Evolutionary conservation across 31 red algal species (phyloP).

Genomic region (Odonthalia washingtoniensis): DNA sequence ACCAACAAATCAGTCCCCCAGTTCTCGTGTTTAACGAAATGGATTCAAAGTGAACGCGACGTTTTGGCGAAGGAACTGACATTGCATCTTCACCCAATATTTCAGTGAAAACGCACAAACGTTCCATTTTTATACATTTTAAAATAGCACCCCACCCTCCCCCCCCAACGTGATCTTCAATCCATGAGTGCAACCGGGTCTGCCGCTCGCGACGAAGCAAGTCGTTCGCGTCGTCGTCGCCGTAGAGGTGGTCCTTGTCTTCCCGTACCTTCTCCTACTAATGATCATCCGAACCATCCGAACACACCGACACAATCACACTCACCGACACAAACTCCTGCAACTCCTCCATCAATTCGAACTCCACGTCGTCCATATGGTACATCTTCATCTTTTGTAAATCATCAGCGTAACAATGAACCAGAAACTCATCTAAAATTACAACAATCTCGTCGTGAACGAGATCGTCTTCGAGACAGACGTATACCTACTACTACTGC

Average conservation of each 20-base stretch:
- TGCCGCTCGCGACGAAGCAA: constrained; percentile 38
- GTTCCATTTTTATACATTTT: too few species aligned
- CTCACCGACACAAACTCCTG: background rate
- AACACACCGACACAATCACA: background rate
- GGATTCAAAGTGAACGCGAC: too few species aligned
- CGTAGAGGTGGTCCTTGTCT: constrained; percentile 10
- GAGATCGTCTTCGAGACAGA: background rate
- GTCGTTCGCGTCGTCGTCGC: constrained; percentile 41
- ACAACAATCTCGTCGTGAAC: background rate
- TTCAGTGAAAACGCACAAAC: too few species aligned
- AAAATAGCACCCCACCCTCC: too few species aligned
- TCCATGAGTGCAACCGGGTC: constrained; percentile 28
- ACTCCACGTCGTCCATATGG: background rate
- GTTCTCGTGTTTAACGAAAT: too few species aligned
- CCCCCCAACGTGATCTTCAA: too few species aligned
- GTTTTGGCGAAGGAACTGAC: too few species aligned
- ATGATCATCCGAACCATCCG: background rate
- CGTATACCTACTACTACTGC: background rate
- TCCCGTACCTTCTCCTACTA: background rate
- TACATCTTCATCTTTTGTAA: background rate
- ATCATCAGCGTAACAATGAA: background rate
- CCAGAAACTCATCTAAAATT: background rate
- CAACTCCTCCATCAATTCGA: background rate
- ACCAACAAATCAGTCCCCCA: too few species aligned
- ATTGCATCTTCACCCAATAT: too few species aligned